phyloP scores from a whole-genome alignment of 768 basidiomycete genomes.

The Suillus americanus region DNA sequence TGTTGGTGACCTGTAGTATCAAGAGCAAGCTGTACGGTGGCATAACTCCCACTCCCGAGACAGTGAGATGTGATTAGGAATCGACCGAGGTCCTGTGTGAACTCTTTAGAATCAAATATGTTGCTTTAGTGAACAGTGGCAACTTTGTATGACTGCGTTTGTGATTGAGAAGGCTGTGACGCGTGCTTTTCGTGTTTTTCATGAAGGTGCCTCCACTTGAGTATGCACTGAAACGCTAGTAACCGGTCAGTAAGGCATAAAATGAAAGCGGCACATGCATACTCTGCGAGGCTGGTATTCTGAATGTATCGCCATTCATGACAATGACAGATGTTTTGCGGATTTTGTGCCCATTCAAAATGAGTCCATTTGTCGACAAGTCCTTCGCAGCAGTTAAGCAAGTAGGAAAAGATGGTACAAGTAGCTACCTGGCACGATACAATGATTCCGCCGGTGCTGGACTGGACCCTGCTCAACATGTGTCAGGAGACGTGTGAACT shows the following conservation, averaged over 20 bases:
- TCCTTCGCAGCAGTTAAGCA: slow-evolving; percentile 50
- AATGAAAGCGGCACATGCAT: slow-evolving; percentile 10
- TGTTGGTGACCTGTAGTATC: slow-evolving; percentile 64
- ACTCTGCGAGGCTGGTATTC: slow-evolving; percentile 70
- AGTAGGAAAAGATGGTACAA: slow-evolving; percentile 1
- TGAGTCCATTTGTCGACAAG: slow-evolving; percentile 72
- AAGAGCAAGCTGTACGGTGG: slow-evolving; percentile 77
- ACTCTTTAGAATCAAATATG: background rate
- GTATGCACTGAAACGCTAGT: slow-evolving; percentile 65
- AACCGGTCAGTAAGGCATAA: slow-evolving; percentile 1
- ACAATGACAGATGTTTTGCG: slow-evolving; percentile 67
- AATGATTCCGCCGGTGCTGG: slow-evolving; percentile 69
- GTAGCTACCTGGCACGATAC: slow-evolving; percentile 70
- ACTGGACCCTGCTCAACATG: slow-evolving; percentile 51
- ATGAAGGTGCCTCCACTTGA: slow-evolving; percentile 52
- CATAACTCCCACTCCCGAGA: slow-evolving; percentile 80
- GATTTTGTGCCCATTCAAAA: slow-evolving; percentile 68
- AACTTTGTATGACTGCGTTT: slow-evolving; percentile 54
- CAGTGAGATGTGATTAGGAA: slow-evolving; percentile 79
- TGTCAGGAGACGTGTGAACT: background rate
- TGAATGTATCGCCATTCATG: slow-evolving; percentile 72
- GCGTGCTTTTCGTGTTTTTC: slow-evolving; percentile 53
- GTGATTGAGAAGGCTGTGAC: slow-evolving; percentile 58
- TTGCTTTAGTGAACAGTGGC: slow-evolving; percentile 5
- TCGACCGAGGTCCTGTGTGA: slow-evolving; percentile 54